Percentiles rank a stretch among this genome's conserved stretches.
These are phyloP conservation scores for Alopecurus myosuroides DNA, from an alignment of 176 grass and related monocot genomes.

Conservation along the genomic window DNA sequence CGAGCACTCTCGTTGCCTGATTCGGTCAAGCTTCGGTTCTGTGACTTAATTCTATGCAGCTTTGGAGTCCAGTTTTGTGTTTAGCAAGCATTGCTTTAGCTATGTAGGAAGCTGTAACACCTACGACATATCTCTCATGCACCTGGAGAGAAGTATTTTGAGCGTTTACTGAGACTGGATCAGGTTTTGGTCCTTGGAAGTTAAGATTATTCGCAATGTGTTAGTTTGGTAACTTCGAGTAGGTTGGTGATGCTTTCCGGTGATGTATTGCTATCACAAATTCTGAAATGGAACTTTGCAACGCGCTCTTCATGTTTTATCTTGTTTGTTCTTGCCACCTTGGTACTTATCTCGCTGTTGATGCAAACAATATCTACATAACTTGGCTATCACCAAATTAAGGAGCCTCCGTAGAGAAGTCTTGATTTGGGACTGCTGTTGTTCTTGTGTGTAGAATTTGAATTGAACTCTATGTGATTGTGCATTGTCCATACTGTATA, in stretches of 20 bases:
- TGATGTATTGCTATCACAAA: not conserved
- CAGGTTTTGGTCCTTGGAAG: not conserved
- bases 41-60: constrained; percentile 10
- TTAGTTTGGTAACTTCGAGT: not conserved
- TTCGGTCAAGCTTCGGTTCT: not conserved
- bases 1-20: constrained; percentile 31
- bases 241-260: not conserved
- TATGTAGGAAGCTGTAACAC: constrained; percentile 16
- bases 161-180: not conserved
- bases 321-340: not conserved
- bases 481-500: not conserved
- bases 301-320: not conserved
- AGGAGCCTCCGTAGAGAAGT: not conserved
- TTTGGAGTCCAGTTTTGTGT: not conserved
- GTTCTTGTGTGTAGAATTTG: not conserved
- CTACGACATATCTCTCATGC: not conserved
- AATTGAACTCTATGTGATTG: not conserved
- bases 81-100: constrained; percentile 1
- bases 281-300: constrained; percentile 4
- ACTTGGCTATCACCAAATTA: not conserved
- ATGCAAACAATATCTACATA: not conserved
- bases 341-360: not conserved
- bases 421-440: not conserved
- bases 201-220: not conserved
- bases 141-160: not conserved